Evolutionary conservation across 1,284 basidiomycete genomes (phyloP), one percentile per base, ranked within the genome.

Genomic region (Ganoderma multipileum): DNA sequence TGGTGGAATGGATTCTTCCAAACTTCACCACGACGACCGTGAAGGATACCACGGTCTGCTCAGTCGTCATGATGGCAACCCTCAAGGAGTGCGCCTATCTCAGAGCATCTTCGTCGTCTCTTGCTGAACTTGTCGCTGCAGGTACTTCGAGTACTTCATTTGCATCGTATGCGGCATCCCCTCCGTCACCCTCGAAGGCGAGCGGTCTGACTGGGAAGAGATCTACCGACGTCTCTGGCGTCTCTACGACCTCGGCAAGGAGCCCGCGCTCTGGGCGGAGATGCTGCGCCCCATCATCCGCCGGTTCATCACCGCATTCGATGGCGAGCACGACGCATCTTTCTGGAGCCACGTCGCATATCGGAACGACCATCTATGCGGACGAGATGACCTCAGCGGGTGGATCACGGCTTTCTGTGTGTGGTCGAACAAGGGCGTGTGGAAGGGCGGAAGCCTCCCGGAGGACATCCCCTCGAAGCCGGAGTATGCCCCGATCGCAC

Each of bases 21-120:
- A 71, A 79, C 33, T 87, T 87, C 73, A 79, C 82, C 6, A 87
- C 86, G 2, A 87, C 85, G 4, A 84, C 82, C 0, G 11, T 41
- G 1, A 79, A 76, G 28, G 86, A 87, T 64, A 81, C 74, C 2
- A 78, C 80, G 3, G 76, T 83, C 6, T 81, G 77, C 33, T 77
- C 83, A 1, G 79, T 86, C 20, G 69, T 83, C 41, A 81, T 85
- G 82, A 85, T 87, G 84, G 76, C 83, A 1, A 81, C 79, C 20
- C 74, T 84, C 71, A 82, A 84, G 63, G 63, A 77, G 66, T 63
- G 7, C 30, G 47, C 28, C 26, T n/a, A 6, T 3, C 16, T 8
- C 12, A 7, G 18, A 11, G 11, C 9, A 60, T 8, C 58, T 33
- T 14, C 11, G 30, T 61, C 23, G 18, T 33, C 60, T 16, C 18